Percentiles rank a stretch among this genome's conserved stretches.
Evolutionary conservation across 106 monocot species (phyloP).

Genomic region (Dendrobium officinale): DNA sequence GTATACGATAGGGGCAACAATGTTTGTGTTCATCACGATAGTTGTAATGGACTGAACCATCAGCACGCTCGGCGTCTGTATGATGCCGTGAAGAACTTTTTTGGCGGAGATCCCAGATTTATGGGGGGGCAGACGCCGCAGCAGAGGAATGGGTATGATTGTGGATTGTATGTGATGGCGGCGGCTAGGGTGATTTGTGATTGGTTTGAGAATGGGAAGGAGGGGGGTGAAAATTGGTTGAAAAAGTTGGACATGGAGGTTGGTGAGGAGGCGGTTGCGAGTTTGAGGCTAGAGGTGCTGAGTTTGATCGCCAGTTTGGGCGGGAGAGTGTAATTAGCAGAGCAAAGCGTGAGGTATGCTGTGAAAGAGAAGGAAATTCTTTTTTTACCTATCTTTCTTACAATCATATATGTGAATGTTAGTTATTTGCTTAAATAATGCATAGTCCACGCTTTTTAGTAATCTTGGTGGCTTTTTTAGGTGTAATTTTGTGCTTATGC

Average conservation of each 20-base stretch:
- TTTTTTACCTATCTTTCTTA: background rate
- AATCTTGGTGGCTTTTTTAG: too few species aligned
- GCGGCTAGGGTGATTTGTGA: constrained; percentile 36
- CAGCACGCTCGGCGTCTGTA: constrained; percentile 28
- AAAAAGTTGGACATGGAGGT: constrained; percentile 24
- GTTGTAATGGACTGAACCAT: constrained; percentile 28
- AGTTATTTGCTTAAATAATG: background rate
- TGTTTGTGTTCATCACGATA: constrained; percentile 74
- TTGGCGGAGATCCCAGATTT: constrained; percentile 14
- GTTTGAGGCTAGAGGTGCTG: constrained; percentile 27
- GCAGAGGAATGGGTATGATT: constrained; percentile 79
- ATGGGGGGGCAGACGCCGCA: constrained; percentile 39
- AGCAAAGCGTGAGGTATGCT: background rate
- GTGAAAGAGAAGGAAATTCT: background rate
- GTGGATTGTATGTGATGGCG: constrained; percentile 67
- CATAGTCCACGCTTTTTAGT: background rate
- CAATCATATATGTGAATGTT: background rate
- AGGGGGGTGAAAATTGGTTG: constrained; percentile 20
- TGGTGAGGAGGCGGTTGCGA: constrained; percentile 10
- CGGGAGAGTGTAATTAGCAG: background rate
- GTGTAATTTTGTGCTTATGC: too few species aligned
- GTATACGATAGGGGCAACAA: constrained; percentile 24
- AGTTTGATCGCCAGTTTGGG: constrained; percentile 22
- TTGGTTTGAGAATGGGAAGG: constrained; percentile 23
- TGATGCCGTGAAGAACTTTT: constrained; percentile 23